A percentile compares a stretch with the other conserved stretches of the same genome.
Evolutionary conservation across 805 yeast genomes (phyloP).

Genomic region (Ogataea pilisensis): DNA sequence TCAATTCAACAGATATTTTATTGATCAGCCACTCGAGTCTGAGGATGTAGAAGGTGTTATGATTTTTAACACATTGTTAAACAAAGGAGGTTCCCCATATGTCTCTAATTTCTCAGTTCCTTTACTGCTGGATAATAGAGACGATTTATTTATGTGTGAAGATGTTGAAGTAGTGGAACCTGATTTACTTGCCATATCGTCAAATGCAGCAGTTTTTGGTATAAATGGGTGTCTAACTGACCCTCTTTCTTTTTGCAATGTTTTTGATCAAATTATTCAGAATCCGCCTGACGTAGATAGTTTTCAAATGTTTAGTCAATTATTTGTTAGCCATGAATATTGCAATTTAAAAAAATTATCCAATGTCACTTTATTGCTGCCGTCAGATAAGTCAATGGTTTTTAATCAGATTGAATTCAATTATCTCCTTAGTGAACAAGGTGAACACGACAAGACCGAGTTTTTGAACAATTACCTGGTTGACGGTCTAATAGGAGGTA

Average conservation of each 20-base stretch:
- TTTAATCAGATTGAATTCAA: constrained; percentile 41
- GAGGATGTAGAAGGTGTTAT: constrained; percentile 28
- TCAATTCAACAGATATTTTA: constrained; percentile 29
- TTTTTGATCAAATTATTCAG: constrained; percentile 20
- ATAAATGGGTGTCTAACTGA: constrained; percentile 43
- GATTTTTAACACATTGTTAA: constrained; percentile 21
- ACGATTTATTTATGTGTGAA: constrained; percentile 34
- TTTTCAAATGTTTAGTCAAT: constrained; percentile 9
- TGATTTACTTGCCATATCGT: constrained; percentile 56
- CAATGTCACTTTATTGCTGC: constrained; percentile 43
- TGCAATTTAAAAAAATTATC: constrained; percentile 18
- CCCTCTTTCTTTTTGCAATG: constrained; percentile 34
- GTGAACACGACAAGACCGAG: constrained; percentile 24
- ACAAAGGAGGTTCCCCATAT: constrained; percentile 18
- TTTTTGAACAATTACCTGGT: constrained; percentile 34
- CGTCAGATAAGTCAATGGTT: constrained; percentile 37
- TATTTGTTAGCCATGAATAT: constrained; percentile 17
- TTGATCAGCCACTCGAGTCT: constrained; percentile 30
- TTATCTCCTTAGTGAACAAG: constrained; percentile 36
- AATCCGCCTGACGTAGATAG: constrained; percentile 1
- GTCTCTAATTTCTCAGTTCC: constrained; percentile 26
- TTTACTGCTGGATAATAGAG: constrained; percentile 30
- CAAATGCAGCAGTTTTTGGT: constrained; percentile 65
- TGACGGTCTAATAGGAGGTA: constrained; percentile 44
- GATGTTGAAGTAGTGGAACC: constrained; percentile 49